Evolutionary conservation across 768 basidiomycete genomes (phyloP).

Genomic region (Coprinellus micaceus): DNA sequence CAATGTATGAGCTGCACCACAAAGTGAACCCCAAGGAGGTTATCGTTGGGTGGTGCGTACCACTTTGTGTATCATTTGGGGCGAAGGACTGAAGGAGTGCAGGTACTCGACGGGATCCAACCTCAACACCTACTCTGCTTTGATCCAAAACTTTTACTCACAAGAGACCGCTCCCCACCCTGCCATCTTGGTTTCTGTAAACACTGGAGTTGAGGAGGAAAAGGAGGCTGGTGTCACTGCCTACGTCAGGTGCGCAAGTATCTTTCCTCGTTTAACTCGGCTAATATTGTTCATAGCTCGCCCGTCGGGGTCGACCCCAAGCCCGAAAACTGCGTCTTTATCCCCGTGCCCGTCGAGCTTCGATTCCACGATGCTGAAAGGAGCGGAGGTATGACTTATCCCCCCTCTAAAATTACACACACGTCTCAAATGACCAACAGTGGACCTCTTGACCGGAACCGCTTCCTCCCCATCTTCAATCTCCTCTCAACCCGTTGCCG

Average conservation of each 20-base stretch:
- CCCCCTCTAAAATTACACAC: background rate
- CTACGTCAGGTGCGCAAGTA: constrained; percentile 65
- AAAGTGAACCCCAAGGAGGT: constrained; percentile 82
- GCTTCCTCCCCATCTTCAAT: constrained; percentile 43
- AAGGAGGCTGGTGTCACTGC: constrained; percentile 75
- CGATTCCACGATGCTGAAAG: constrained; percentile 81
- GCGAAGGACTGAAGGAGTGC: constrained; percentile 5
- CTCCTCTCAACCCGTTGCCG: constrained; percentile 52
- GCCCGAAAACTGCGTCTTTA: constrained; percentile 92
- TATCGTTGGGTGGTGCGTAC: constrained; percentile 89
- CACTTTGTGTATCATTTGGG: background rate
- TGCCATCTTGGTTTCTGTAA: constrained; percentile 87
- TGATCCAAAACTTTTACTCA: constrained; percentile 97
- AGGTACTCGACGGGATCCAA: constrained; percentile 93
- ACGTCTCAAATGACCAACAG: constrained; percentile 34
- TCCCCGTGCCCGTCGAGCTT: constrained; percentile 86
- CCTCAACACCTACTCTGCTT: constrained; percentile 90
- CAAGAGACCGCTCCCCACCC: constrained; percentile 86
- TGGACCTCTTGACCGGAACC: constrained; percentile 67
- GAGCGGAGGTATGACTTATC: constrained; percentile 63
- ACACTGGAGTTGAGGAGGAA: constrained; percentile 71
- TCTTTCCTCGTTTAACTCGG: background rate
- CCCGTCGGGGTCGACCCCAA: constrained; percentile 87
- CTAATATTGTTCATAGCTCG: constrained; percentile 46
- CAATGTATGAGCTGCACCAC: constrained; percentile 88